Evolutionary conservation across 305 asterid genomes (phyloP), one percentile per base, ranked within the genome.

Genomic region (Stenogyne calaminthoides): DNA sequence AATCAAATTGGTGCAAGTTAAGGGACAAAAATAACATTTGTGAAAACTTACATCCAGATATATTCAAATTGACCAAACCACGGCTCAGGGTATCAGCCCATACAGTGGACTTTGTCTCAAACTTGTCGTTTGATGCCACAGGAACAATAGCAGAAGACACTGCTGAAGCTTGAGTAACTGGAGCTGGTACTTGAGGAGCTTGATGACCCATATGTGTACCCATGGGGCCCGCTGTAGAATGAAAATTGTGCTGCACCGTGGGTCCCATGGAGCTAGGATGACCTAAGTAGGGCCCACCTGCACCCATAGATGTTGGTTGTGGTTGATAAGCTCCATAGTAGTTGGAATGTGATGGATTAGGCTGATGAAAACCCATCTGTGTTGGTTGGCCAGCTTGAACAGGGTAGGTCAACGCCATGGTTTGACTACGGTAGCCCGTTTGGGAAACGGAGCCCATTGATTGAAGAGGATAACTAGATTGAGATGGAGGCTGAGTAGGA

Each of bases 21-120:
- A 36, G 42, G 42, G 42, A 36, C 42, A 36, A 36, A 36, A 9
- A 9, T 42, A 42, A 42, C n/a, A 42, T 10, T 42, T 18, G 76
- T 49, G 14, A 75, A 42, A 70, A 84, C 96, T 85, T 84, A 95
- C 99, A 44, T 82, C 99, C 99, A 67, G 99, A 95, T 54, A 95
- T 95, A 78, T 95, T 89, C 78, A 95, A 80, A 85, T 95, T 77
- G 78, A 95, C 97, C 64, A 95, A 86, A 54, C 99, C 99, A 7
- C 98, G 98, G 80, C 88, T 95, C 78, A 95, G 88, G 57, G 99
- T 92, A 81, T 95, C 99, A 0, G 96, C 84, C 99, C 99, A 95
- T 70, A 95, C 88, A 12, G 96, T 85, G 73, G 99, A 95, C 75
- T 95, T 95, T 0, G 96, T 89, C 87, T 89, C 96, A 56, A 95